Evolutionary conservation across 306 rosid genomes (phyloP).

Genomic region (Dryas alaskensis): DNA sequence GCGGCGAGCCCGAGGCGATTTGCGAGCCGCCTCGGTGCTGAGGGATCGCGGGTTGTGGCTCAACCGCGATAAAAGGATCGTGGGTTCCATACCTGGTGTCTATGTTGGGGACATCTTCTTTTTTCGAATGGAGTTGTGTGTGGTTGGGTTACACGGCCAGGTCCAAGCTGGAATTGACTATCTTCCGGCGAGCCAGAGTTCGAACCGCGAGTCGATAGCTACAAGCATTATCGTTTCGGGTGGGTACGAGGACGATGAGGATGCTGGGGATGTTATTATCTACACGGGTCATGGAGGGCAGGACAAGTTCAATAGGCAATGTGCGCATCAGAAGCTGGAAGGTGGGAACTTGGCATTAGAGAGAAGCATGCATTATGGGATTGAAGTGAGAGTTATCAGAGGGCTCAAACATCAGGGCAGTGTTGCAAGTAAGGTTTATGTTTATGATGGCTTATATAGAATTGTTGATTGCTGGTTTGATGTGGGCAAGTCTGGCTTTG

Average conservation of each 20-base stretch:
- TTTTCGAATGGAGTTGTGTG: slow-evolving; percentile 79
- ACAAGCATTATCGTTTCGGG: slow-evolving; percentile 92
- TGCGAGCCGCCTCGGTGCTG: slow-evolving; percentile 60
- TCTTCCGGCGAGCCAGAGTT: slow-evolving; percentile 72
- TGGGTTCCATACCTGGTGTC: slow-evolving; percentile 86
- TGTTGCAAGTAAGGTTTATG: slow-evolving; percentile 61
- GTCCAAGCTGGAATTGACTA: slow-evolving; percentile 94
- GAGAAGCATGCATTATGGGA: slow-evolving; percentile 89
- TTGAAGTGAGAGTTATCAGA: slow-evolving; percentile 89
- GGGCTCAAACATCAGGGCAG: slow-evolving; percentile 55
- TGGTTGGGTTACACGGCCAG: slow-evolving; percentile 89
- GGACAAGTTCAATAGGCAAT: slow-evolving; percentile 69
- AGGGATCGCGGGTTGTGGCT: slow-evolving; percentile 73
- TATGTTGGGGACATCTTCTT: slow-evolving; percentile 80
- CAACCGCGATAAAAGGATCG: slow-evolving; percentile 81
- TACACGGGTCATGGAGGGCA: slow-evolving; percentile 97
- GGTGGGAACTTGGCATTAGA: slow-evolving; percentile 92
- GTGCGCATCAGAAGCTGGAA: slow-evolving; percentile 79
- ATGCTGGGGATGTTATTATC: slow-evolving; percentile 73
- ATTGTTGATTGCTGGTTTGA: slow-evolving; percentile 85
- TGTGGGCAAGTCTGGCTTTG: slow-evolving; percentile 91
- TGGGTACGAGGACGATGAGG: slow-evolving; percentile 88
- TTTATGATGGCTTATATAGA: slow-evolving; percentile 86
- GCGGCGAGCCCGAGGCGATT: slow-evolving; percentile 51
- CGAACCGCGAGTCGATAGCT: slow-evolving; percentile 89